Percentiles rank a stretch among this genome's conserved stretches.
Evolutionary conservation across 2,329 filamentous ascomycete species (phyloP).

Genomic region (Tolypocladium cylindrosporum): DNA sequence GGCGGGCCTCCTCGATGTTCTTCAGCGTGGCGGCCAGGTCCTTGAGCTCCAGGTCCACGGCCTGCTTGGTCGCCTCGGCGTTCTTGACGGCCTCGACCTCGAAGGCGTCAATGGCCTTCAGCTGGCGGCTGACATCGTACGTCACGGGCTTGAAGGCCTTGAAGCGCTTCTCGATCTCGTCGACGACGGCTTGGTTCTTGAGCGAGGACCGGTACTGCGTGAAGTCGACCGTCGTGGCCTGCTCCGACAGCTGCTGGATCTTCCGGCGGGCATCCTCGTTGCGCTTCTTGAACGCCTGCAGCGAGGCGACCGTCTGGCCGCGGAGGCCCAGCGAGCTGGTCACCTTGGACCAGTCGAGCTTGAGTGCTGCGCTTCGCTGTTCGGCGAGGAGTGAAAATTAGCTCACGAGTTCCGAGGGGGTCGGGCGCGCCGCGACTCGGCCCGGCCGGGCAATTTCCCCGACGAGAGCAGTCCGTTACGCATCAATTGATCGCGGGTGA

Average conservation of each 20-base stretch:
- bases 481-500: slow-evolving; percentile 24
- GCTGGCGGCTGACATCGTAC: slow-evolving; percentile 86
- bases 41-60: slow-evolving; percentile 89
- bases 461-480: not conserved
- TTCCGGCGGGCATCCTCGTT: slow-evolving; percentile 98
- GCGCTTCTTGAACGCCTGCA: slow-evolving; percentile 98
- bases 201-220: slow-evolving; percentile 80
- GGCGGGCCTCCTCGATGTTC: slow-evolving; percentile 94
- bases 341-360: slow-evolving; percentile 98
- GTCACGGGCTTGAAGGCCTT: slow-evolving; percentile 80
- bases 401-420: slow-evolving; percentile 27
- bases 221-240: slow-evolving; percentile 85
- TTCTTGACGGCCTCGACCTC: slow-evolving; percentile 96
- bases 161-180: slow-evolving; percentile 97
- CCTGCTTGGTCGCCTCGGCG: slow-evolving; percentile 91
- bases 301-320: slow-evolving; percentile 83
- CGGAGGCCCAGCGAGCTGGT: slow-evolving; percentile 89
- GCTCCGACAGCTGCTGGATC: slow-evolving; percentile 73
- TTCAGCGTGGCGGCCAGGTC: slow-evolving; percentile 89
- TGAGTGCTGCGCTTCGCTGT: slow-evolving; percentile 95
- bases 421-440: not conserved
- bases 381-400: slow-evolving; percentile 35
- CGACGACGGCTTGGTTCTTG: slow-evolving; percentile 91
- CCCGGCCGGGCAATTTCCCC: not conserved
- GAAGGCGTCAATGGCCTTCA: slow-evolving; percentile 97